A percentile compares a stretch with the other conserved stretches of the same genome.
These are phyloP conservation scores for Perkinsus chesapeaki DNA, from an alignment of 169 alveolate genomes.

Conservation along the genomic window DNA sequence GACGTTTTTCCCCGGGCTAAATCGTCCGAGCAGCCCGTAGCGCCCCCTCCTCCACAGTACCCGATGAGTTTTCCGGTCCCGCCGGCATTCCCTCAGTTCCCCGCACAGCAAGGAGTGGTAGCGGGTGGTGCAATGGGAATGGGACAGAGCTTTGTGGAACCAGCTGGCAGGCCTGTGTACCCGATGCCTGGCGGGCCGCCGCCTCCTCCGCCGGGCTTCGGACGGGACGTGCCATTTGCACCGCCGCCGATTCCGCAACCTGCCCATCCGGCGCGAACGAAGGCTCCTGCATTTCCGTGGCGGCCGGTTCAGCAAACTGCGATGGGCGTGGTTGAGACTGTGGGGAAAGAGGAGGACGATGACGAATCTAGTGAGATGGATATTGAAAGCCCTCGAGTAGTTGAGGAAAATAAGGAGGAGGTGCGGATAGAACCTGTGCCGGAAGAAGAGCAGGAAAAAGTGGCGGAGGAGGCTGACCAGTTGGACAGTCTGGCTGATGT, in stretches of 20 bases:
- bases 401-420: background rate
- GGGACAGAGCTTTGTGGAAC: background rate
- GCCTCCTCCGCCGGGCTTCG: background rate
- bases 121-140: background rate
- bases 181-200: background rate
- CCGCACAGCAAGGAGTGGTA: no score
- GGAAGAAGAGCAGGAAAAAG: background rate
- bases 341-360: background rate
- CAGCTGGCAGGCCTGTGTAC: background rate
- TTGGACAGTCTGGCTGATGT: background rate
- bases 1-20: background rate
- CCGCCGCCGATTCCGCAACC: background rate
- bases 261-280: background rate
- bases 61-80: background rate
- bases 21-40: background rate
- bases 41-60: no score
- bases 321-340: background rate
- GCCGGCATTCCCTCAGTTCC: background rate
- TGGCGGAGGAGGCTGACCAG: background rate
- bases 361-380: background rate
- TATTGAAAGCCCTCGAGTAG: background rate
- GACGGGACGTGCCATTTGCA: background rate
- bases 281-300: constrained; percentile 1
- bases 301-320: background rate
- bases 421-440: background rate